Percentiles rank a stretch among this genome's conserved stretches.
phyloP scores from a whole-genome alignment of 2,329 filamentous ascomycete genomes.

The Metarhizium humberi region DNA sequence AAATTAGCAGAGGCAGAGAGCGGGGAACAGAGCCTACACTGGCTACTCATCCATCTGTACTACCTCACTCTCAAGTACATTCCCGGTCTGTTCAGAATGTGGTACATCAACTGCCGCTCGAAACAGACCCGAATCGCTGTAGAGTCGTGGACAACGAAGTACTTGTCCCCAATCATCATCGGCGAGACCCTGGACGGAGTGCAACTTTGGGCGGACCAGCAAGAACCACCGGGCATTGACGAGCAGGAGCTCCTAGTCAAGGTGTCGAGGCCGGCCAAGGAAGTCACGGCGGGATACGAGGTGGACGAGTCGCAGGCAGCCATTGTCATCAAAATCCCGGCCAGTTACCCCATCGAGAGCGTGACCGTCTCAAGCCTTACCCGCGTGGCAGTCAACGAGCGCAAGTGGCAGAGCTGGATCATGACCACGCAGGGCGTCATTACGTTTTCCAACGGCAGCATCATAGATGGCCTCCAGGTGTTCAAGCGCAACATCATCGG shows the following conservation, averaged over 20 bases:
- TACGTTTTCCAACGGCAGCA: constrained; percentile 79
- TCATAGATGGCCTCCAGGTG: constrained; percentile 77
- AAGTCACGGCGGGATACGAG: constrained; percentile 76
- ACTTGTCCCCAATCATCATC: constrained; percentile 66
- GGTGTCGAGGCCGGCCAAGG: constrained; percentile 59
- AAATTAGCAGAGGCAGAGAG: constrained; percentile 45
- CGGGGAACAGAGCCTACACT: constrained; percentile 67
- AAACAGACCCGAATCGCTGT: constrained; percentile 73
- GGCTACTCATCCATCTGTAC: constrained; percentile 77
- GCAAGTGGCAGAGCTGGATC: constrained; percentile 89
- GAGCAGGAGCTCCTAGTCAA: constrained; percentile 56
- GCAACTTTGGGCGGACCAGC: constrained; percentile 50
- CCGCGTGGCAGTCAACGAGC: constrained; percentile 79
- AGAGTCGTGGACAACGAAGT: constrained; percentile 76
- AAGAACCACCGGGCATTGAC: constrained; percentile 38
- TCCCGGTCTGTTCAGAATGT: constrained; percentile 69
- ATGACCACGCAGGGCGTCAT: constrained; percentile 85
- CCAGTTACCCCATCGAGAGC: constrained; percentile 71
- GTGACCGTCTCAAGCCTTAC: constrained; percentile 70
- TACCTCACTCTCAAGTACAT: constrained; percentile 71
- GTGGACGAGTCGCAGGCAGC: constrained; percentile 80
- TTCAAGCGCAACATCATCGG: constrained; percentile 84
- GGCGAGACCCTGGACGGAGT: constrained; percentile 58
- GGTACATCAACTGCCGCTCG: constrained; percentile 75
- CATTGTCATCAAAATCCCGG: constrained; percentile 73